A percentile compares a stretch with the other conserved stretches of the same genome.
Conservation (phyloP, 306 rosid genomes). For the Glycine soja region DNA sequence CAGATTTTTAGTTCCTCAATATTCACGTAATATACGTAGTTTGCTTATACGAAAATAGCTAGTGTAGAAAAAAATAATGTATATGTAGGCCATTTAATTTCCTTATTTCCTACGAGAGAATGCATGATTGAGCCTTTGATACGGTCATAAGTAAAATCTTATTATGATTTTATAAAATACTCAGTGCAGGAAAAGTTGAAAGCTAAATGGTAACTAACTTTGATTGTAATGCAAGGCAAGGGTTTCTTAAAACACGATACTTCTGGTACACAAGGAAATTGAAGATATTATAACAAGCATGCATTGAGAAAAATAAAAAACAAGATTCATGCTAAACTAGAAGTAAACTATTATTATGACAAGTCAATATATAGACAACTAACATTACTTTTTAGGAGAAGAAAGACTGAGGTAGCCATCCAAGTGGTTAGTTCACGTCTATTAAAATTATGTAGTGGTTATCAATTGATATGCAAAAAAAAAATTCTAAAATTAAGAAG, state of each 20-base stretch:
- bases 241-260: slow-evolving; percentile 25
- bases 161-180: neutral
- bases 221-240: slow-evolving; percentile 4
- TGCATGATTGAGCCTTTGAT: neutral
- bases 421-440: slow-evolving; percentile 24
- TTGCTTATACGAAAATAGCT: neutral
- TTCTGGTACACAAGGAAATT: neutral
- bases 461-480: neutral
- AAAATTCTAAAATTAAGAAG: too few species aligned
- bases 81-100: neutral
- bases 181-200: neutral
- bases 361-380: slow-evolving; percentile 18
- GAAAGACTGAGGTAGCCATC: neutral
- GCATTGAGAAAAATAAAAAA: slow-evolving; percentile 6
- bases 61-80: too few species aligned
- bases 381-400: neutral
- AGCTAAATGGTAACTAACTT: slow-evolving; percentile 10
- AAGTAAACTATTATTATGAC: neutral
- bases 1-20: too few species aligned
- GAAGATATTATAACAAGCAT: neutral
- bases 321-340: neutral
- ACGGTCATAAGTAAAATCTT: neutral
- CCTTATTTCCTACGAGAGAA: neutral
- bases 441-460: slow-evolving; percentile 24
- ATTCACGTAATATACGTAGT: neutral